phyloP scores from a whole-genome alignment of 148 eudicot genomes.

The Arbutus unedo region DNA sequence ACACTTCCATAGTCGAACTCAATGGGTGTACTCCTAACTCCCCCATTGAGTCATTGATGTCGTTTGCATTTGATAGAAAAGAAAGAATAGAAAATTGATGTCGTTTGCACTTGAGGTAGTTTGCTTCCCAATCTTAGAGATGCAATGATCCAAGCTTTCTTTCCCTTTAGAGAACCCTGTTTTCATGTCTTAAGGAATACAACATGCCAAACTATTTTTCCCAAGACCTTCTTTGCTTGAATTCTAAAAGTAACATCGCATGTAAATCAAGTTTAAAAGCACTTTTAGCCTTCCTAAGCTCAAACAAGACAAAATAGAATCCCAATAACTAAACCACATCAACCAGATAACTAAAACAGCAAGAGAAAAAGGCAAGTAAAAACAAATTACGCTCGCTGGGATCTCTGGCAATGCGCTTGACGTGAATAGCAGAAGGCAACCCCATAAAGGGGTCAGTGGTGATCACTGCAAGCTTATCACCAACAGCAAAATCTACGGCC shows the following conservation, averaged over 20 bases:
- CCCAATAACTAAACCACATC: neutral
- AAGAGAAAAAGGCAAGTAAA: neutral
- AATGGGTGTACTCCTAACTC: neutral
- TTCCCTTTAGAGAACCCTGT: neutral
- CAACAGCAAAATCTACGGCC: conserved; percentile 72
- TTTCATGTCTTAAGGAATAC: neutral
- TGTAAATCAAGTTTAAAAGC: neutral
- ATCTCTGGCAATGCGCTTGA: conserved; percentile 65
- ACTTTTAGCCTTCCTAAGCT: neutral
- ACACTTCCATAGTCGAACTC: neutral
- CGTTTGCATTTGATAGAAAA: neutral
- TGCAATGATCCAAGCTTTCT: neutral
- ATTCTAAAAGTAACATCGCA: neutral
- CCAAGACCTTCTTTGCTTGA: neutral
- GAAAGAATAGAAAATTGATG: neutral
- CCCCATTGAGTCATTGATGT: neutral
- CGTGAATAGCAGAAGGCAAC: conserved; percentile 73
- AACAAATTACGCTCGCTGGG: conserved; percentile 60
- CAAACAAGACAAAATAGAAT: neutral
- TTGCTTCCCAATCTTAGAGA: neutral
- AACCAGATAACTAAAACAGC: neutral
- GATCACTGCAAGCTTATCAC: conserved; percentile 78
- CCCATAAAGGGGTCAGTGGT: conserved; percentile 91
- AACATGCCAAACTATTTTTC: neutral
- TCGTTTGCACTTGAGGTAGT: neutral